Evolutionary conservation across 331 rosid species (phyloP), one percentile per base, ranked within the genome.

Genomic region (Quercus lobata): DNA sequence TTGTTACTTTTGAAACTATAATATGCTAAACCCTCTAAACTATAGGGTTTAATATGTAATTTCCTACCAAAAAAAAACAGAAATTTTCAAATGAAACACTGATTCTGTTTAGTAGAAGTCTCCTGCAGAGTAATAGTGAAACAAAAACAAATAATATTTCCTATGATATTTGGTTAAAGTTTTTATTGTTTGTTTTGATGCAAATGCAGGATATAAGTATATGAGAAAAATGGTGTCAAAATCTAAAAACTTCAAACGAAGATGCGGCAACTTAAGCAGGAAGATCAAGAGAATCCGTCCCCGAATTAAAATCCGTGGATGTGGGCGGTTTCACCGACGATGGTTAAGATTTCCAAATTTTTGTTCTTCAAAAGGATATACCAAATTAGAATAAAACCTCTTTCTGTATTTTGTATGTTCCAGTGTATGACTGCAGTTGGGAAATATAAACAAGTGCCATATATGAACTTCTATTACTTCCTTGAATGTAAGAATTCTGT

Each of bases 311-410:
- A 90, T 93, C 78, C 92, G 56, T 10, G 97, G 97, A 77, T 88
- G 93, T 70, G 84, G 90, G 70, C 90, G 85, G 11, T 89, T 95
- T 78, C 94, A 83, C 70, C 91, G 82, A 55, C 82, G 89, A 77
- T 95, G 97, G 97, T 78, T 91, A 78, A 89, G 83, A 75, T 77
- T 91, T 61, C 94, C 96, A 29, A 91, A 80, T 82, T 88, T 90
- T 86, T 74, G 92, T 65, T 84, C 90, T 77, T 89, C 97, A 7
- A 78, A 1, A 22, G 73, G 82, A 74, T 88, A 95, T 68, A 74
- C 78, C 69, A 90, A 83, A 87, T 49, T 95, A 68, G 83, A 95
- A 24, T 93, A 87, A 83, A 56, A 78, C 21, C 21, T 7, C 16
- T 25, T 72, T 19, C 30, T 44, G 19, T 69, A 19, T 0, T n/a